Evolutionary conservation across 164 flowering plant species (phyloP).

Genomic region (Saururus chinensis): DNA sequence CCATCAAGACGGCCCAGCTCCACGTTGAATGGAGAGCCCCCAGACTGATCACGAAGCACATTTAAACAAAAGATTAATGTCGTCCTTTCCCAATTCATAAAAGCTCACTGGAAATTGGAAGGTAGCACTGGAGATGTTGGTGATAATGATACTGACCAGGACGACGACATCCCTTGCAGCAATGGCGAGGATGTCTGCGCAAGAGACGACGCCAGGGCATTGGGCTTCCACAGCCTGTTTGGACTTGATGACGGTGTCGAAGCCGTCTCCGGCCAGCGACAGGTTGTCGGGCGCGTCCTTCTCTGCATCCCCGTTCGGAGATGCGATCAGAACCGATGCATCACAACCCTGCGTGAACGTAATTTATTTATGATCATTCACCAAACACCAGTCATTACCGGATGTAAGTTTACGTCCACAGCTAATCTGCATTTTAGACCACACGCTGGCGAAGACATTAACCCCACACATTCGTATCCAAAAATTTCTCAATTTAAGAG

Average conservation of each 20-base stretch:
- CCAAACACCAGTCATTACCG: not conserved
- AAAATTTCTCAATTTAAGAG: no score
- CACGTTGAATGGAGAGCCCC: constrained; percentile 53
- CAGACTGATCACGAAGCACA: constrained; percentile 27
- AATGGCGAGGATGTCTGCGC: constrained; percentile 66
- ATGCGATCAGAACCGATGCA: constrained; percentile 56
- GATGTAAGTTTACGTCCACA: not conserved
- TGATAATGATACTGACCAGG: constrained; percentile 27
- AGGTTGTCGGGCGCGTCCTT: constrained; percentile 58
- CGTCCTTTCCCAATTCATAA: no score
- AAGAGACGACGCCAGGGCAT: constrained; percentile 72
- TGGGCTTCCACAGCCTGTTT: constrained; percentile 53
- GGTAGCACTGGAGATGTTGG: no score
- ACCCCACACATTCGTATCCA: no score
- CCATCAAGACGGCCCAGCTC: constrained; percentile 75
- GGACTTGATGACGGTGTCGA: constrained; percentile 64
- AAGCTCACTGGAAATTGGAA: no score
- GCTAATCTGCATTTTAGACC: no score
- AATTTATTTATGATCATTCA: not conserved
- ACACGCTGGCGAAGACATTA: no score
- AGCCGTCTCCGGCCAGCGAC: constrained; percentile 78
- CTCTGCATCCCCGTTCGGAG: constrained; percentile 60
- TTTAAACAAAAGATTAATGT: no score
- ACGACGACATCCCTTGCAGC: constrained; percentile 67
- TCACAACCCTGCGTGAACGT: constrained; percentile 55